phyloP scores from a whole-genome alignment of 352 stramenopile genomes.

The Peronospora farinosa region DNA sequence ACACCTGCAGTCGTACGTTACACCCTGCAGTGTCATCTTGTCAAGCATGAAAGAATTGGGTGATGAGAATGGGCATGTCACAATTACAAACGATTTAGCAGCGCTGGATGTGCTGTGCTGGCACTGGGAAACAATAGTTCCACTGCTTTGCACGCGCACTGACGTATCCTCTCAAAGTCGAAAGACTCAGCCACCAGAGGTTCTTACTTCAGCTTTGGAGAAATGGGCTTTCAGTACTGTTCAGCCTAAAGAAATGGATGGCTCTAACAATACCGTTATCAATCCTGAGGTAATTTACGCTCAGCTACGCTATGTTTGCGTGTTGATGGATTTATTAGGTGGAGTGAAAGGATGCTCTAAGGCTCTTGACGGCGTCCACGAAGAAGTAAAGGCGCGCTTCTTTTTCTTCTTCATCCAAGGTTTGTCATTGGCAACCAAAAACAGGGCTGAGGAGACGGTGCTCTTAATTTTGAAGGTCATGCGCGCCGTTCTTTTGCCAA shows the following conservation, averaged over 20 bases:
- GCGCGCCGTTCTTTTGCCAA: conserved; percentile 13
- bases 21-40: conserved; percentile 13
- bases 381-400: conserved; percentile 17
- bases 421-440: conserved; percentile 14
- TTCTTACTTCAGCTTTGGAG: conserved; percentile 8
- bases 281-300: conserved; percentile 27
- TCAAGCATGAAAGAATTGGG: conserved; percentile 1
- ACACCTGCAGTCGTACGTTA: conserved; percentile 27
- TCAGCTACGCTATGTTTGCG: conserved; percentile 33
- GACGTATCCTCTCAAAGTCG: conserved; percentile 21
- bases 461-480: conserved; percentile 20
- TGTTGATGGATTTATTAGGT: conserved; percentile 29
- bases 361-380: conserved; percentile 11
- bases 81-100: conserved; percentile 1
- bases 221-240: conserved; percentile 4
- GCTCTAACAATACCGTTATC: neutral
- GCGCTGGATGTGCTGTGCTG: conserved; percentile 39
- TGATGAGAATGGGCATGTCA: neutral
- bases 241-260: neutral
- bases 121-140: conserved; percentile 49
- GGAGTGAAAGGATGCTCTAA: conserved; percentile 16
- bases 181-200: conserved; percentile 15
- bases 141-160: conserved; percentile 49
- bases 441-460: conserved; percentile 11
- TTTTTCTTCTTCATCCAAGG: conserved; percentile 16